These are phyloP conservation scores for Candida koratica DNA, from an alignment of 805 yeast genomes.

Conservation along the genomic window DNA sequence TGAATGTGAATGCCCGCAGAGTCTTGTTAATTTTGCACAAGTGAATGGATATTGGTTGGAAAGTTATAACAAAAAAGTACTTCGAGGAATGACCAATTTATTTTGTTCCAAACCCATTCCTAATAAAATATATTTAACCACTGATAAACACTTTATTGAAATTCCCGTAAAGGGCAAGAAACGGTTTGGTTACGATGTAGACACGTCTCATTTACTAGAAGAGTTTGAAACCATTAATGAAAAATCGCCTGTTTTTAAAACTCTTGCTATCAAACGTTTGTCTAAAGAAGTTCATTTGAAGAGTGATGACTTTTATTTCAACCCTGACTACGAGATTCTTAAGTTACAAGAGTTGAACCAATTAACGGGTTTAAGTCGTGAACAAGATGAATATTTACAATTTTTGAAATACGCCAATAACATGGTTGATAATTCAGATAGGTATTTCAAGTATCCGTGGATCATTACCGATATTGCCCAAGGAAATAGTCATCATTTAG, in stretches of 20 bases:
- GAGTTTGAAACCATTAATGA: constrained; percentile 2
- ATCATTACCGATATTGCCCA: constrained; percentile 31
- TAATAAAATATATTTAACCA: constrained; percentile 15
- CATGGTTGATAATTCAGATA: constrained; percentile 23
- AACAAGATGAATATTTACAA: constrained; percentile 24
- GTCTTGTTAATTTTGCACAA: constrained; percentile 19
- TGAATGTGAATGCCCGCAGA: constrained; percentile 24
- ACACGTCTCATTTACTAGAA: background rate
- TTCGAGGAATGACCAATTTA: constrained; percentile 31
- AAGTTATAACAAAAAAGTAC: constrained; percentile 28
- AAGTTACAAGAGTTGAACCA: constrained; percentile 19
- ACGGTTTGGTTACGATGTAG: constrained; percentile 17
- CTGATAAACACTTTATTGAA: constrained; percentile 16
- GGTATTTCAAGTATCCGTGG: constrained; percentile 40
- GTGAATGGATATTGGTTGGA: constrained; percentile 35
- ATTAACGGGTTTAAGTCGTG: constrained; percentile 12
- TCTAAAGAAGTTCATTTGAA: constrained; percentile 17
- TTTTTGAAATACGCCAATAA: constrained; percentile 27
- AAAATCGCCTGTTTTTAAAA: background rate
- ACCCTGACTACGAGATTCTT: constrained; percentile 26
- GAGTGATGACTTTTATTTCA: constrained; percentile 28
- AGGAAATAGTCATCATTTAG: constrained; percentile 32
- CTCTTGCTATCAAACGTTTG: constrained; percentile 9
- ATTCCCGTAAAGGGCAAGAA: constrained; percentile 27
- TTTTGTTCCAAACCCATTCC: constrained; percentile 32